Evolutionary conservation across 73 alveolate genomes (phyloP), one percentile per base, ranked within the genome.

Genomic region (Paramecium pentaurelia): DNA sequence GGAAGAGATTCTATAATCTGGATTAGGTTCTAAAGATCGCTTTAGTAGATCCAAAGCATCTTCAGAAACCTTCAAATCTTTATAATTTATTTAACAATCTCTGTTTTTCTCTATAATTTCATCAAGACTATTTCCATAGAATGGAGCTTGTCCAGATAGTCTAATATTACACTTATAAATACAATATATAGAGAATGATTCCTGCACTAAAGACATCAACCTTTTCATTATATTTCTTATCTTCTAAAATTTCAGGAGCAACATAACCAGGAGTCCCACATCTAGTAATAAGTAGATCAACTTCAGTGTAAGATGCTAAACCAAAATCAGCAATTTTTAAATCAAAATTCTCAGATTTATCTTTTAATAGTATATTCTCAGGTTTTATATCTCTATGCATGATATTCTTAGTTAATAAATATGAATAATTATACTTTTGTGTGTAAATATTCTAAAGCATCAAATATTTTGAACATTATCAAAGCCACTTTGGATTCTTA

Each of bases 221-320:
- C 68, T 80, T 85, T 8, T n/a, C 84, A 38, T 83, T 92, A 80
- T 92, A 92, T 80, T 77, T 77, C 25, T 75, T 27, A 27, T 92
- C 98, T 73, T 95, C 99, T 12, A 98, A 85, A 58, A 98, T 97
- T 92, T 98, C 99, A 6, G 99, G 99, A 20, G 99, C 99, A 60
- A 98, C 98, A 93, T 98, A 98, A 86, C 98, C 98, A 9, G 99
- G 99, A 2, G 99, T 96, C 4, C 99, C 99, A 77, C 99, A 98
- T 80, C 92, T 93, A 32, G 58, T 86, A 20, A 60, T 47, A 16
- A 60, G 77, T 11, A 47, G 38, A 20, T 93, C 92, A 32, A 70
- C 60, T n/a, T 70, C 77, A 64, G 86, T 70, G 28, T 38, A 60
- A 1, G 93, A 73, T 11, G 94, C 93, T 54, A 96, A 86, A 49